These are phyloP conservation scores for Exophiala alcalophila DNA, from an alignment of 2,329 filamentous ascomycete species.

Conservation along the genomic window DNA sequence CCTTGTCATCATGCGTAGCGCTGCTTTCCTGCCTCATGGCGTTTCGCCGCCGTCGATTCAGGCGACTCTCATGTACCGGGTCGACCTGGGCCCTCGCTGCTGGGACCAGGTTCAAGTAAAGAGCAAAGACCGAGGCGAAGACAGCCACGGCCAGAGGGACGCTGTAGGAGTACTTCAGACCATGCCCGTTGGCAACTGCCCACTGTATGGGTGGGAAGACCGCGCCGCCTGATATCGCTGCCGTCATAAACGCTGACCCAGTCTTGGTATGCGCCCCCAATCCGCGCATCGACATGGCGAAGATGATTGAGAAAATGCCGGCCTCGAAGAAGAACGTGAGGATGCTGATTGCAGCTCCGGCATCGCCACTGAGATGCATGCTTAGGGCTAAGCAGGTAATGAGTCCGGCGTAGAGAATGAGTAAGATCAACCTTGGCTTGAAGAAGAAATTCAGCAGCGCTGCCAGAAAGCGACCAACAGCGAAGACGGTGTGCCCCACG, in stretches of 20 bases:
- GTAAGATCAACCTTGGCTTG: constrained; percentile 57
- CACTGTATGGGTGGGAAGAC: constrained; percentile 55
- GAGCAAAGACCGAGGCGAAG: constrained; percentile 51
- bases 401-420: constrained; percentile 52
- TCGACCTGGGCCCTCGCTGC: constrained; percentile 52
- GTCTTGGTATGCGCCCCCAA: constrained; percentile 58
- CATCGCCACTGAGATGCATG: constrained; percentile 48
- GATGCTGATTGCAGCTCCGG: constrained; percentile 48
- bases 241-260: constrained; percentile 53
- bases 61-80: constrained; percentile 39
- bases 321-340: constrained; percentile 60
- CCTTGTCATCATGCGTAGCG: constrained; percentile 2
- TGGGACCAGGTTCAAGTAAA: constrained; percentile 52
- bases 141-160: constrained; percentile 54
- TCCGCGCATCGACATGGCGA: constrained; percentile 57
- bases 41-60: constrained; percentile 4
- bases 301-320: constrained; percentile 59
- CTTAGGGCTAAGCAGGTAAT: constrained; percentile 52
- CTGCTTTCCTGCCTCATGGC: constrained; percentile 1
- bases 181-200: constrained; percentile 41
- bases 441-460: constrained; percentile 54
- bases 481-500: constrained; percentile 58
- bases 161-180: constrained; percentile 50
- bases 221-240: constrained; percentile 54
- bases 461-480: constrained; percentile 56